These are phyloP conservation scores for Globisporangium carolinianum DNA, from an alignment of 352 stramenopile genomes.

Conservation along the genomic window DNA sequence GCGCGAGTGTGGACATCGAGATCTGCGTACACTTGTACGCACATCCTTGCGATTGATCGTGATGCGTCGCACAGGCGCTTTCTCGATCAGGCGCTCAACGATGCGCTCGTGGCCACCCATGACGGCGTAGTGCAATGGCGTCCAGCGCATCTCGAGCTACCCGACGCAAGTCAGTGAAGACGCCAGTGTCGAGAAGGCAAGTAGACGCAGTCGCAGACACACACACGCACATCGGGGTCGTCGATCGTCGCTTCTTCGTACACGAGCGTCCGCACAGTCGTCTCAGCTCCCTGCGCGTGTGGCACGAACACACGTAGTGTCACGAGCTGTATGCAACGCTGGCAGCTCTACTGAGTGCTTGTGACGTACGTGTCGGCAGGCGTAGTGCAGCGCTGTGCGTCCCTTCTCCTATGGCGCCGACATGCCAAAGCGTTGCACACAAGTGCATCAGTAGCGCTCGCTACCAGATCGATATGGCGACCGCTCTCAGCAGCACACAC, in stretches of 20 bases:
- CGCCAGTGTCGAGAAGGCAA: background rate
- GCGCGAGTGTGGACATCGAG: too few species aligned
- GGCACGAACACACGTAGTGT: too few species aligned
- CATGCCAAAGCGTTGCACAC: background rate
- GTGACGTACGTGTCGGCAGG: conserved; percentile 46
- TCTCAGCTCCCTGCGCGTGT: conserved; percentile 37
- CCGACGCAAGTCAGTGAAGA: background rate
- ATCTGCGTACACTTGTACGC: conserved; percentile 2
- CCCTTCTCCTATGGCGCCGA: conserved; percentile 50
- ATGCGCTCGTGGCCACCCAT: conserved; percentile 65
- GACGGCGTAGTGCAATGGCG: conserved; percentile 68
- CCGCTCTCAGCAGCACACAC: background rate
- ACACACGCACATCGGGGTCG: conserved; percentile 56
- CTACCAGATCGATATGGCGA: too few species aligned
- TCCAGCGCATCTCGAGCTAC: conserved; percentile 76
- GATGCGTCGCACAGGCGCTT: conserved; percentile 63
- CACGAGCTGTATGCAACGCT: too few species aligned
- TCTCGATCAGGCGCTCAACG: conserved; percentile 46
- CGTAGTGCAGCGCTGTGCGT: conserved; percentile 65
- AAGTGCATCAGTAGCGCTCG: too few species aligned
- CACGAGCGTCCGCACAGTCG: conserved; percentile 44
- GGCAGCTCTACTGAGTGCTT: too few species aligned
- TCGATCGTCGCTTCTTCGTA: conserved; percentile 73
- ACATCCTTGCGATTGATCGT: conserved; percentile 80
- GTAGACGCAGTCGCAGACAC: background rate